A percentile compares a stretch with the other conserved stretches of the same genome.
These are phyloP conservation scores for Ophiocordyceps camponoti-rufipedis DNA, from an alignment of 2,329 filamentous ascomycete genomes.

Conservation along the genomic window DNA sequence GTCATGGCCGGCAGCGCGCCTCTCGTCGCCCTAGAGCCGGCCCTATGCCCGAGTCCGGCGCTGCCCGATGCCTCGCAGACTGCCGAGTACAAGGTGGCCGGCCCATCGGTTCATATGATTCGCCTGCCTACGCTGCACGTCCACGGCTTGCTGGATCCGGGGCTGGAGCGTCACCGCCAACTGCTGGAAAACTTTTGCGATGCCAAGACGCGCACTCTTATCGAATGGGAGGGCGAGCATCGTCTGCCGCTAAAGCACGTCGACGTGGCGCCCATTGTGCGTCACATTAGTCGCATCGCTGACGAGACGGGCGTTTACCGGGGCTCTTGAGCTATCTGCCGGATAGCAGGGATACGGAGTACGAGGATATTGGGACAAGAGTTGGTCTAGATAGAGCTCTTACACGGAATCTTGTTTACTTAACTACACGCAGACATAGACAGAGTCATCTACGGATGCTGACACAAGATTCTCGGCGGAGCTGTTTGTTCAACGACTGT, in stretches of 20 bases:
- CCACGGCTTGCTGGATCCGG: slow-evolving; percentile 38
- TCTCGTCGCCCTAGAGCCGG: slow-evolving; percentile 11
- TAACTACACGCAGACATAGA: too few relatives aligned
- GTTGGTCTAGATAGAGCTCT: not conserved
- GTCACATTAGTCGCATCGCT: not conserved
- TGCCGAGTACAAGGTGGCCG: not conserved
- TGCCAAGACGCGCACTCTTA: slow-evolving; percentile 28
- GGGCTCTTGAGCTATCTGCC: too few relatives aligned
- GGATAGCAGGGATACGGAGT: too few relatives aligned
- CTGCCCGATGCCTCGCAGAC: slow-evolving; percentile 12
- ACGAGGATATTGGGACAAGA: not conserved
- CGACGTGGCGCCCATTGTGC: slow-evolving; percentile 35
- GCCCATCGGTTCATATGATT: slow-evolving; percentile 2
- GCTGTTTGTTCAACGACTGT: too few relatives aligned
- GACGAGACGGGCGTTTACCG: not conserved
- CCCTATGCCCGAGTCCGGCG: slow-evolving; percentile 32
- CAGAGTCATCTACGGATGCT: too few relatives aligned
- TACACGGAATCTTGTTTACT: too few relatives aligned
- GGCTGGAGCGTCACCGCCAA: slow-evolving; percentile 29
- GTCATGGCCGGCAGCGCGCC: slow-evolving; percentile 17
- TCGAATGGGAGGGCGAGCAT: slow-evolving; percentile 62
- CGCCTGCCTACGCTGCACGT: slow-evolving; percentile 17
- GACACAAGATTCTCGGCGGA: too few relatives aligned
- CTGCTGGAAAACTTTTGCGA: slow-evolving; percentile 43
- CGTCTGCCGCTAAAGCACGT: slow-evolving; percentile 48